Percentiles rank a stretch among this genome's conserved stretches.
phyloP scores from a whole-genome alignment of 164 flowering plant genomes.

The Tetrastigma voinierianum region DNA sequence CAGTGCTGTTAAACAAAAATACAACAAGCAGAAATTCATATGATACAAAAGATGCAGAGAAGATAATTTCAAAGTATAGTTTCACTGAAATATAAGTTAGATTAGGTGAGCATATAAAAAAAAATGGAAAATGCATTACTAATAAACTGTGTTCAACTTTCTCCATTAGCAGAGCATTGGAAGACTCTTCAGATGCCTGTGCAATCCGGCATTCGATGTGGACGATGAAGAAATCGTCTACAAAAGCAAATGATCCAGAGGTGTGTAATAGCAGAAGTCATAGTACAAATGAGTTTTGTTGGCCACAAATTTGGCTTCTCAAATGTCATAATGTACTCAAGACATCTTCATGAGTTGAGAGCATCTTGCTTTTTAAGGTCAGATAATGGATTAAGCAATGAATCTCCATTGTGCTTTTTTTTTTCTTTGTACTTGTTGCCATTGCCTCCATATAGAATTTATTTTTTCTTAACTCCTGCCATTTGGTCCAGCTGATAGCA shows the following conservation, averaged over 20 bases:
- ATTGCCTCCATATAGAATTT: not conserved
- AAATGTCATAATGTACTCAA: too few relatives aligned
- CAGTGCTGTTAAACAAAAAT: too few relatives aligned
- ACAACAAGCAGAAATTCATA: too few relatives aligned
- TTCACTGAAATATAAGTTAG: too few relatives aligned
- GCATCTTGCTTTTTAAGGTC: not conserved
- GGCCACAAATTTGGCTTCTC: too few relatives aligned
- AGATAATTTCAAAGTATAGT: too few relatives aligned
- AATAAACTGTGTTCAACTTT: not conserved
- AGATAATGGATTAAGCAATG: conserved; percentile 9
- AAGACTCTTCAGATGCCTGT: conserved; percentile 91
- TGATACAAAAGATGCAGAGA: too few relatives aligned
- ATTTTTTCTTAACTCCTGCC: too few relatives aligned
- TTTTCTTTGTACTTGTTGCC: not conserved
- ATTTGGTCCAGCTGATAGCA: too few relatives aligned
- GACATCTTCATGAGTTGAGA: too few relatives aligned
- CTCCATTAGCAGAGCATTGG: conserved; percentile 72
- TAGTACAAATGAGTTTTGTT: not conserved
- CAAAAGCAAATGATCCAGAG: conserved; percentile 44
- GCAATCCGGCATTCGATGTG: conserved; percentile 88
- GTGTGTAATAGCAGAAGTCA: not conserved
- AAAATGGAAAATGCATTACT: not conserved
- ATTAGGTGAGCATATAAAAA: too few relatives aligned
- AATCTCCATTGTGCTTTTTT: not conserved
- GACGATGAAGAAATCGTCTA: conserved; percentile 91